A percentile compares a stretch with the other conserved stretches of the same genome.
Conservation (phyloP, 768 basidiomycete species). For the Mycena rosella region DNA sequence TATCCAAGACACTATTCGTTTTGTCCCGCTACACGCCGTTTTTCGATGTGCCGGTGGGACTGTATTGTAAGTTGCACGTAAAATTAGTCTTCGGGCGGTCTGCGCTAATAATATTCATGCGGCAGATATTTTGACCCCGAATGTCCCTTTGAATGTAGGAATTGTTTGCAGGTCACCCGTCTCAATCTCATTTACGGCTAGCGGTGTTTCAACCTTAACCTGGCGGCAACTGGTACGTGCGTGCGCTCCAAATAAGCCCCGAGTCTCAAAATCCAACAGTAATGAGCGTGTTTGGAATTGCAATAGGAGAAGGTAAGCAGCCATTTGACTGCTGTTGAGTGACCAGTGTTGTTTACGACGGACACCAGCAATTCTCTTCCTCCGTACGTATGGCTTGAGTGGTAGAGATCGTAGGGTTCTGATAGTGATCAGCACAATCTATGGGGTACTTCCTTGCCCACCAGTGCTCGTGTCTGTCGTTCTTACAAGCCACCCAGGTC, state of each 20-base stretch:
- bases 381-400: slow-evolving; percentile 14
- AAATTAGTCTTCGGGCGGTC: not conserved
- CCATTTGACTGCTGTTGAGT: too few species aligned
- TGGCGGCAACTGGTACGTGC: not conserved
- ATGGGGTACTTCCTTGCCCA: not conserved
- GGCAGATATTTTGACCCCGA: not conserved
- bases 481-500: not conserved
- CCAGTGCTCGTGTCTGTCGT: too few species aligned
- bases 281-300: slow-evolving; percentile 21
- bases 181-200: not conserved
- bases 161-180: not conserved
- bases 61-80: slow-evolving; percentile 7
- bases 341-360: too few species aligned
- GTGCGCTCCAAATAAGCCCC: not conserved
- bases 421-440: slow-evolving; percentile 2
- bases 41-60: slow-evolving; percentile 3
- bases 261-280: not conserved
- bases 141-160: slow-evolving; percentile 3
- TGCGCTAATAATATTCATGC: not conserved
- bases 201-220: slow-evolving; percentile 7
- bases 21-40: slow-evolving; percentile 11
- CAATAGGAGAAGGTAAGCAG: slow-evolving; percentile 17
- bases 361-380: slow-evolving; percentile 17
- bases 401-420: not conserved
- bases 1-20: not conserved